Evolutionary conservation across 352 stramenopile genomes (phyloP).

Genomic region (Phytophthora cactorum): DNA sequence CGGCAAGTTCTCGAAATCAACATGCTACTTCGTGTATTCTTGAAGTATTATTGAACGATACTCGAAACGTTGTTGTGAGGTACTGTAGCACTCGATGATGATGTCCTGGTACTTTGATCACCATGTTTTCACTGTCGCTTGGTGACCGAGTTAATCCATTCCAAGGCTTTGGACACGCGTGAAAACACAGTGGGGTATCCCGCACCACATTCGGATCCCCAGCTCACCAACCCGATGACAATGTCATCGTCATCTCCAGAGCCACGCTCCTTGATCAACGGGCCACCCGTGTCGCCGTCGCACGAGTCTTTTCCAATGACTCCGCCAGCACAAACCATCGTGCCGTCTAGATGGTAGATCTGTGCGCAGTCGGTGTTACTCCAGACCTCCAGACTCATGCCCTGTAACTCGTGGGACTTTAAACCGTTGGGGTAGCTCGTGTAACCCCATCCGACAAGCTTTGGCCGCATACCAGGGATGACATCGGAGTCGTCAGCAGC

Average conservation of each 20-base stretch:
- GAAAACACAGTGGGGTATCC: slow-evolving; percentile 31
- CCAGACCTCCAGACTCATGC: slow-evolving; percentile 40
- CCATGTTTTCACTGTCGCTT: not conserved
- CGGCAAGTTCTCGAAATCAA: no score
- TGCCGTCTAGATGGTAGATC: slow-evolving; percentile 26
- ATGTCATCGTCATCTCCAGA: slow-evolving; percentile 22
- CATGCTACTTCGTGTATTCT: no score
- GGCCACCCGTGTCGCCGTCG: slow-evolving; percentile 54
- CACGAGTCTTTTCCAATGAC: slow-evolving; percentile 41
- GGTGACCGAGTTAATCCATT: slow-evolving; percentile 2
- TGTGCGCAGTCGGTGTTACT: slow-evolving; percentile 37
- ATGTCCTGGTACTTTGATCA: no score
- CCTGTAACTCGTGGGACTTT: slow-evolving; percentile 32
- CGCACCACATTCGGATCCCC: slow-evolving; percentile 47
- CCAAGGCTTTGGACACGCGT: slow-evolving; percentile 1
- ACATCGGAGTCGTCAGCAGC: slow-evolving; percentile 32
- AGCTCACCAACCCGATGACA: slow-evolving; percentile 53
- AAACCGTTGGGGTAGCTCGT: slow-evolving; percentile 27
- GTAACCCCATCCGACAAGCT: slow-evolving; percentile 37
- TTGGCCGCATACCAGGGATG: slow-evolving; percentile 27
- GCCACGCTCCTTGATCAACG: slow-evolving; percentile 36
- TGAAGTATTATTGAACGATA: no score
- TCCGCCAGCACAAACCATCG: slow-evolving; percentile 55
- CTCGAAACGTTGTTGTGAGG: no score
- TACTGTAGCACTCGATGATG: no score